These are phyloP conservation scores for Graphiopsis chlorocephala DNA, from an alignment of 2,329 filamentous ascomycete genomes.

Conservation along the genomic window DNA sequence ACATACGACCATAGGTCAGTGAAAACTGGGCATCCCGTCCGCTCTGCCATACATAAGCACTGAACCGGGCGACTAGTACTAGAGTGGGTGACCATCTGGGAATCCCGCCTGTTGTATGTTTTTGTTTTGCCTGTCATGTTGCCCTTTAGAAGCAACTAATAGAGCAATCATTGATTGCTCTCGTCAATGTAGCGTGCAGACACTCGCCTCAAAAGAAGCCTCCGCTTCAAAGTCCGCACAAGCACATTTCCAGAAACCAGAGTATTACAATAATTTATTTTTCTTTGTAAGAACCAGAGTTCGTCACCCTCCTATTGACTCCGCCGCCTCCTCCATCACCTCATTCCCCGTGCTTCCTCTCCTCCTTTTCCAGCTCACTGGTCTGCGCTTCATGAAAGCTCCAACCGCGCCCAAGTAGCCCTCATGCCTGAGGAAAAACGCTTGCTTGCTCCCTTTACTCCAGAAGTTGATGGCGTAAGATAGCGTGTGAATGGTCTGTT, in stretches of 20 bases:
- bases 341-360: slow-evolving; percentile 8
- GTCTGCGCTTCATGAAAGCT: slow-evolving; percentile 88
- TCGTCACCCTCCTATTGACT: background rate
- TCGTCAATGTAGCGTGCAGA: too few species aligned
- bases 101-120: too few species aligned
- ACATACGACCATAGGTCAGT: too few species aligned
- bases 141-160: too few species aligned
- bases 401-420: slow-evolving; percentile 93
- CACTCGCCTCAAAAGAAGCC: too few species aligned
- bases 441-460: slow-evolving; percentile 90
- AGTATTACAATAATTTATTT: background rate
- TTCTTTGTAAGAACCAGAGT: background rate
- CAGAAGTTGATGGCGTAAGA: slow-evolving; percentile 98
- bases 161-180: too few species aligned
- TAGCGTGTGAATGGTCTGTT: slow-evolving; percentile 96
- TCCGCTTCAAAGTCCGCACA: too few species aligned
- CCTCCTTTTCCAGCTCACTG: slow-evolving; percentile 83
- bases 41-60: too few species aligned
- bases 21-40: too few species aligned
- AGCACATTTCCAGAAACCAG: background rate
- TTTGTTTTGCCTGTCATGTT: too few species aligned
- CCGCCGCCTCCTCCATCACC: background rate
- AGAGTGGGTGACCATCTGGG: too few species aligned
- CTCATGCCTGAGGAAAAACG: slow-evolving; percentile 93
- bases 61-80: too few species aligned